Evolutionary conservation across 164 flowering plant species (phyloP), one percentile per base, ranked within the genome.

Genomic region (Euptelea pleiosperma): DNA sequence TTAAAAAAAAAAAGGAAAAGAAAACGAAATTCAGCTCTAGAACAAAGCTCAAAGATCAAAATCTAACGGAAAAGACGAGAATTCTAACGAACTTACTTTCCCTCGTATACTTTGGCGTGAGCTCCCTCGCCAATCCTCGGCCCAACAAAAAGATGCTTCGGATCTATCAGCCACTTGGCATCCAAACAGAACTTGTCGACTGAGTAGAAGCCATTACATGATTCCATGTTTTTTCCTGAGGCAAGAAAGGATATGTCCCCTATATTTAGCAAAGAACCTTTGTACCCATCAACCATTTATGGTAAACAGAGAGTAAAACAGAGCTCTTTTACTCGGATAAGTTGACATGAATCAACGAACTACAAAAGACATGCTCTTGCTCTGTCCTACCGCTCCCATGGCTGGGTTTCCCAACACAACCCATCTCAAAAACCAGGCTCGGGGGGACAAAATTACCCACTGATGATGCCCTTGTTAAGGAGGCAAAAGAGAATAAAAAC

Each of bases 71-170:
- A 37, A 44, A 28, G n/a, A 34, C 16, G 6, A 29, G 46, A 31
- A 26, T 40, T 58, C 54, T 28, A 28, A 57, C 8, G 2, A 48
- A 85, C 98, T 87, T 82, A 92, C 98, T 89, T 89, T 65, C 97
- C 98, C 68, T 92, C 90, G 29, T 89, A 89, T 5, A 89, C 98
- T 78, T 92, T 92, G 67, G 94, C 96, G 76, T 92, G 96, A 67
- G 94, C 97, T 43, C 98, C 96, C 61, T 89, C 96, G 30, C 97
- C 96, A 70, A 92, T 87, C 70, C 76, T 87, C 0, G 98, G 96
- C 1, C 98, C 97, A 60, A 92, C 96, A 69, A 92, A 86, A 1
- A 92, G 84, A 28, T 66, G 88, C 70, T 84, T 84, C 0, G 98
- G 96, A 81, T 92, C 96, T 42, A 92, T 61, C 56, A 87, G 62